These are phyloP conservation scores for Caloboletus inedulis DNA, from an alignment of 1,284 basidiomycete species.

Conservation along the genomic window DNA sequence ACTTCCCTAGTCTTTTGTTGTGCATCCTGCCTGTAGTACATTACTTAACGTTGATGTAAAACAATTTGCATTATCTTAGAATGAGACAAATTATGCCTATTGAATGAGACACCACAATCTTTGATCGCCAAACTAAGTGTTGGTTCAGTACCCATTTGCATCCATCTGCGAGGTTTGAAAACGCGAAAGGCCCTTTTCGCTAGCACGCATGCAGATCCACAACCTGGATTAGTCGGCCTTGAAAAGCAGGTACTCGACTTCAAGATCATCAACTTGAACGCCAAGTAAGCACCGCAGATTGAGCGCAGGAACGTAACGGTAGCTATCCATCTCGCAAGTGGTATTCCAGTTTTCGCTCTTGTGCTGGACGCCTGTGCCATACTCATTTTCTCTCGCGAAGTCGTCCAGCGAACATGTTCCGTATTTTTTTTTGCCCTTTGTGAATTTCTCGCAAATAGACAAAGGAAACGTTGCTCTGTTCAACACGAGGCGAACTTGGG, in stretches of 20 bases:
- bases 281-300: neutral
- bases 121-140: neutral
- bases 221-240: neutral
- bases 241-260: neutral
- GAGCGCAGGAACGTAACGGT: neutral
- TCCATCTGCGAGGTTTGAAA: neutral
- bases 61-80: conserved; percentile 25
- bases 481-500: conserved; percentile 44
- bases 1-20: conserved; percentile 11
- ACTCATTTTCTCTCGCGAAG: conserved; percentile 35
- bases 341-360: conserved; percentile 37
- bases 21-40: conserved; percentile 17
- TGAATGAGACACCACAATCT: neutral
- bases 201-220: neutral
- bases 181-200: neutral
- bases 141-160: neutral
- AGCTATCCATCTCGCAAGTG: conserved; percentile 32
- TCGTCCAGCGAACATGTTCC: conserved; percentile 41
- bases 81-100: conserved; percentile 10
- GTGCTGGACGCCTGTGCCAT: conserved; percentile 31
- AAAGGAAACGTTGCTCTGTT: conserved; percentile 44
- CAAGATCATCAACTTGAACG: neutral
- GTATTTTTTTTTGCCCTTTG: conserved; percentile 29
- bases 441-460: conserved; percentile 29
- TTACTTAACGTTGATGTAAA: conserved; percentile 29